Evolutionary conservation across 1,284 basidiomycete species (phyloP).

Genomic region (Trichosporon inkin): DNA sequence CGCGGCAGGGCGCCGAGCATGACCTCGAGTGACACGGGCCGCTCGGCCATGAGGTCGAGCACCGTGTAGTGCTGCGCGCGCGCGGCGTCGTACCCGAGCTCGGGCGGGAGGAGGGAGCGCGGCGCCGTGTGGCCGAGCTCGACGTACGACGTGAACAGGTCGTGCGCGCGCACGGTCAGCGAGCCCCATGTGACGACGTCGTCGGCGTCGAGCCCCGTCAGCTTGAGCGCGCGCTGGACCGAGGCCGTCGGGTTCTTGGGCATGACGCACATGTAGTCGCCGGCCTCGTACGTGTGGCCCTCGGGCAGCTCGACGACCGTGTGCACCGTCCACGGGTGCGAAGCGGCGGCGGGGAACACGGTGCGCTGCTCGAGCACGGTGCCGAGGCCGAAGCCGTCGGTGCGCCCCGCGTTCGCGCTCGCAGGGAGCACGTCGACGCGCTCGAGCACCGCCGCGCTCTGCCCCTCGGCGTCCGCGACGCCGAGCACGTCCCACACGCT

Average conservation of each 20-base stretch:
- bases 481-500: not conserved
- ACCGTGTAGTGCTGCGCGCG: slow-evolving; percentile 14
- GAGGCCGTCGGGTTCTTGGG: slow-evolving; percentile 12
- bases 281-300: slow-evolving; percentile 50
- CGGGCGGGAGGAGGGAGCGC: not conserved
- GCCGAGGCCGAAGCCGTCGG: slow-evolving; percentile 1
- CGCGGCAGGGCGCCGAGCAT: slow-evolving; percentile 52
- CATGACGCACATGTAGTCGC: slow-evolving; percentile 54
- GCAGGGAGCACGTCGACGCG: not conserved
- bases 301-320: slow-evolving; percentile 54
- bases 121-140: slow-evolving; percentile 47
- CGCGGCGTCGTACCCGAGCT: slow-evolving; percentile 8
- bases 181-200: slow-evolving; percentile 44
- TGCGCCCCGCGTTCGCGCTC: not conserved
- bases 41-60: slow-evolving; percentile 30
- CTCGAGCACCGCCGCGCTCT: not conserved
- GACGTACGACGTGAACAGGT: slow-evolving; percentile 53
- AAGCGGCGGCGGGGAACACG: not conserved
- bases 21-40: slow-evolving; percentile 47
- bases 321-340: slow-evolving; percentile 24
- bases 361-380: not conserved
- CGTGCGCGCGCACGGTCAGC: slow-evolving; percentile 49
- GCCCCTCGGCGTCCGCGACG: not conserved
- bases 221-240: slow-evolving; percentile 13
- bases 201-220: slow-evolving; percentile 6